Evolutionary conservation across 345 rosid species (phyloP), one percentile per base, ranked within the genome.

Genomic region (Murraya paniculata): DNA sequence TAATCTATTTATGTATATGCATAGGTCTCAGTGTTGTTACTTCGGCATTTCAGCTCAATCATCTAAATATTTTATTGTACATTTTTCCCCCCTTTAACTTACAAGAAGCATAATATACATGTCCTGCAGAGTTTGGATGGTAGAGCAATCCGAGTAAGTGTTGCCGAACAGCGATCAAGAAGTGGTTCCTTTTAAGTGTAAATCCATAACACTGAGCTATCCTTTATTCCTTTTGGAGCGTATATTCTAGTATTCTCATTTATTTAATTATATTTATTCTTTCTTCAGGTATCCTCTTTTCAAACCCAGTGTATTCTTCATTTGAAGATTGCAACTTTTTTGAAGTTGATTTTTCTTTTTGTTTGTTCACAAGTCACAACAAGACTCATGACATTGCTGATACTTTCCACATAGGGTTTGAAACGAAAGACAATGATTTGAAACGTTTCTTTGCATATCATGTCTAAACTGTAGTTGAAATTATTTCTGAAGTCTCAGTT

Each of bases 91-190:
- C 6, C 9, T 3, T 22, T 22, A 30, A 33, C 36, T 72, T 4
- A 56, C 19, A 22, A 57, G 5, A 3, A 14, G 31, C 64, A 56
- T 72, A 28, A 31, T 18, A 7, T 56, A 7, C 16, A n/a, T 13
- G 19, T 56, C 9, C 6, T 56, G 50, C 75, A 88, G 91, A 83
- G 57, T 79, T 38, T 88, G 68, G 89, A 88, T 30, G 89, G 91
- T 36, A 81, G 89, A 80, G 75, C 88, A 45, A 81, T 88, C 59
- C 68, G 88, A 77, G 89, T 86, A 55, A 85, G 83, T 64, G 78
- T 82, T 14, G 91, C 91, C 0, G 87, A 79, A 75, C 80, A 82
- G n/a, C 81, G 83, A 79, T 80, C 86, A 13, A 86, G 88, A 21
- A 33, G 33, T 1, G 45, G 64, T 30, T 72, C 50, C 10, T 72